A percentile compares a stretch with the other conserved stretches of the same genome.
Conservation (phyloP, 1,284 basidiomycete species). For the Porogramme epimiltina region DNA sequence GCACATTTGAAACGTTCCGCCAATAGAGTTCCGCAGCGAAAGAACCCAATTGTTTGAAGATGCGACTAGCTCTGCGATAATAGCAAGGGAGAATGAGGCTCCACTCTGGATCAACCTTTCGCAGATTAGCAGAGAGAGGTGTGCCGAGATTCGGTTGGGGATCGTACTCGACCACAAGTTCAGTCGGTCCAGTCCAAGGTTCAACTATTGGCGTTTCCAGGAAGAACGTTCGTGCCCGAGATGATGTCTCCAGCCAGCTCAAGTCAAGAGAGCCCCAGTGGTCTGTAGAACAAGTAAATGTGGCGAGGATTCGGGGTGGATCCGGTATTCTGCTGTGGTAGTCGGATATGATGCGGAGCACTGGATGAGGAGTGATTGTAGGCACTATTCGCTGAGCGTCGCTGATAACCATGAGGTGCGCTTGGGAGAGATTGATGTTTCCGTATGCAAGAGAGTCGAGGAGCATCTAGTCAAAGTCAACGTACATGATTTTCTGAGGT, state of each 20-base stretch:
- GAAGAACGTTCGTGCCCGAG: conserved; percentile 14
- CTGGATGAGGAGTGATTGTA: conserved; percentile 30
- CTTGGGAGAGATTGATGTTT: conserved; percentile 39
- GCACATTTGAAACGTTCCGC: conserved; percentile 33
- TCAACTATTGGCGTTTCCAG: conserved; percentile 7
- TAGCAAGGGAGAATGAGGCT: conserved; percentile 37
- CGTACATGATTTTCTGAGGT: too few relatives aligned
- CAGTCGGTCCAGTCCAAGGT: conserved; percentile 32
- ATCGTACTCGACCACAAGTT: conserved; percentile 50
- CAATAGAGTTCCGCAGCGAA: conserved; percentile 69
- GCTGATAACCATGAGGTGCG: conserved; percentile 45
- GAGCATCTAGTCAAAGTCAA: conserved; percentile 28
- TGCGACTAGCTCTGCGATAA: conserved; percentile 47
- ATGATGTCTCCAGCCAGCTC: conserved; percentile 9
- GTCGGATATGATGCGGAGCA: conserved; percentile 46
- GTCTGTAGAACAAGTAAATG: conserved; percentile 34
- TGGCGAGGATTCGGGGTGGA: conserved; percentile 45
- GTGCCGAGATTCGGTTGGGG: conserved; percentile 28
- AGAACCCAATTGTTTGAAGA: conserved; percentile 54
- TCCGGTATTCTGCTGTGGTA: conserved; percentile 38
- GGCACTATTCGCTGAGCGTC: conserved; percentile 34
- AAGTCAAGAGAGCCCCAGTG: conserved; percentile 42
- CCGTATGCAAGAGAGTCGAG: conserved; percentile 32
- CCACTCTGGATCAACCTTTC: conserved; percentile 40
- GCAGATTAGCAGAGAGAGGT: conserved; percentile 38